Percentiles rank a stretch among this genome's conserved stretches.
Conservation (phyloP, 352 stramenopile species). For the Globisporangium spinosum region DNA sequence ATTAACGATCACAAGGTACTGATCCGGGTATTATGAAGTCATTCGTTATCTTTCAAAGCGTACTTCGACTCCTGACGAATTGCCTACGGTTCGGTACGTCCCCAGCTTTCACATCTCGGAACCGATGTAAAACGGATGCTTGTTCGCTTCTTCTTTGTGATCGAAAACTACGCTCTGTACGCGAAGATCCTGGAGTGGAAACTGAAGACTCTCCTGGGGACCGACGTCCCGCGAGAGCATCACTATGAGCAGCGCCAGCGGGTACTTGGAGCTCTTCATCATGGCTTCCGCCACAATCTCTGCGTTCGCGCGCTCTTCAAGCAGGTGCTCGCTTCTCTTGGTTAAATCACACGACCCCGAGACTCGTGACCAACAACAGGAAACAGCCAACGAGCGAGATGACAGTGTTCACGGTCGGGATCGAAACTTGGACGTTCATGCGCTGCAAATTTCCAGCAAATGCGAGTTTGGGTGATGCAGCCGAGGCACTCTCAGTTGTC, state of each 20-base stretch:
- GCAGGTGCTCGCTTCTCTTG: neutral
- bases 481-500: neutral
- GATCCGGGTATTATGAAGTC: neutral
- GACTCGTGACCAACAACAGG: neutral
- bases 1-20: neutral
- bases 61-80: neutral
- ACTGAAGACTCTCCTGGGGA: neutral
- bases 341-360: neutral
- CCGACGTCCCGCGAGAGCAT: neutral
- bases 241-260: slow-evolving; percentile 5
- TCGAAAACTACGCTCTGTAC: slow-evolving; percentile 6
- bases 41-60: neutral
- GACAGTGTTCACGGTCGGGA: neutral
- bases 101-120: slow-evolving; percentile 5
- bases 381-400: slow-evolving; percentile 5
- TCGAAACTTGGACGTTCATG: neutral
- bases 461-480: neutral
- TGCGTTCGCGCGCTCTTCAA: slow-evolving; percentile 6
- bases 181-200: slow-evolving; percentile 7
- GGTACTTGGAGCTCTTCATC: slow-evolving; percentile 10
- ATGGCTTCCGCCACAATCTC: slow-evolving; percentile 8
- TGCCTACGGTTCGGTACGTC: neutral
- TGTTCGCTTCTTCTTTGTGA: neutral
- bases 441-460: neutral
- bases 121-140: neutral